phyloP scores from a whole-genome alignment of 2,329 filamentous ascomycete genomes.

The Purpureocillium lavendulum region DNA sequence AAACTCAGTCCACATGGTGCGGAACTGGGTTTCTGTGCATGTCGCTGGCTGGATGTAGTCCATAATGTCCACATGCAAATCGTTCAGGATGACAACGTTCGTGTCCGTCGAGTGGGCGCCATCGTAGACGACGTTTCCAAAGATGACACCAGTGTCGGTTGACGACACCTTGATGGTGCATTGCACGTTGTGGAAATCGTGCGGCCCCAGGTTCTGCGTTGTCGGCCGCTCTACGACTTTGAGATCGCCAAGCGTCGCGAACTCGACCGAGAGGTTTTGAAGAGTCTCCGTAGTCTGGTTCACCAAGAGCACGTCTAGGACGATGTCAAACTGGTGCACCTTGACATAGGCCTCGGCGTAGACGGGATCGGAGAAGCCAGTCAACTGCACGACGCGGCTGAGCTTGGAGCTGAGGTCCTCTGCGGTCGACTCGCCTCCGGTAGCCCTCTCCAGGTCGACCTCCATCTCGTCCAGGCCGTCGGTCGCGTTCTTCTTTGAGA shows the following conservation, averaged over 20 bases:
- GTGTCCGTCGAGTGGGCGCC: slow-evolving; percentile 86
- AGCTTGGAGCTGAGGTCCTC: slow-evolving; percentile 92
- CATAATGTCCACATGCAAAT: slow-evolving; percentile 98
- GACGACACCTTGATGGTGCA: slow-evolving; percentile 98
- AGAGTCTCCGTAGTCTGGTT: slow-evolving; percentile 96
- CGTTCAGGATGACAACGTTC: slow-evolving; percentile 95
- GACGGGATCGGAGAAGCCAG: slow-evolving; percentile 94
- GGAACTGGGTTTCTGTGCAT: slow-evolving; percentile 96
- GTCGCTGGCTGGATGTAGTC: slow-evolving; percentile 97
- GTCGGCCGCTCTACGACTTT: slow-evolving; percentile 96
- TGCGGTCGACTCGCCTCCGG: slow-evolving; percentile 73
- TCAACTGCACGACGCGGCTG: slow-evolving; percentile 91
- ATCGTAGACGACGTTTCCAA: slow-evolving; percentile 97
- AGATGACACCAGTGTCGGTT: slow-evolving; percentile 96
- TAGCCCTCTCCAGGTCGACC: slow-evolving; percentile 85
- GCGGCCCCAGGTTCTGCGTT: slow-evolving; percentile 88
- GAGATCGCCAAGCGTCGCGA: slow-evolving; percentile 93
- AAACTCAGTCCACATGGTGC: slow-evolving; percentile 99
- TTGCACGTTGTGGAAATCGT: slow-evolving; percentile 97
- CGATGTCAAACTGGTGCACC: slow-evolving; percentile 97
- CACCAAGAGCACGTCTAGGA: slow-evolving; percentile 90
- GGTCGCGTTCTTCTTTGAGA: slow-evolving; percentile 80
- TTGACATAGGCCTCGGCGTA: slow-evolving; percentile 99
- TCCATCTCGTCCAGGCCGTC: slow-evolving; percentile 83
- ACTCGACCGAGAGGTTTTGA: slow-evolving; percentile 95